Percentiles rank a stretch among this genome's conserved stretches.
Conservation (phyloP, 768 basidiomycete species). For the Chalciporus pseudorubinellus region DNA sequence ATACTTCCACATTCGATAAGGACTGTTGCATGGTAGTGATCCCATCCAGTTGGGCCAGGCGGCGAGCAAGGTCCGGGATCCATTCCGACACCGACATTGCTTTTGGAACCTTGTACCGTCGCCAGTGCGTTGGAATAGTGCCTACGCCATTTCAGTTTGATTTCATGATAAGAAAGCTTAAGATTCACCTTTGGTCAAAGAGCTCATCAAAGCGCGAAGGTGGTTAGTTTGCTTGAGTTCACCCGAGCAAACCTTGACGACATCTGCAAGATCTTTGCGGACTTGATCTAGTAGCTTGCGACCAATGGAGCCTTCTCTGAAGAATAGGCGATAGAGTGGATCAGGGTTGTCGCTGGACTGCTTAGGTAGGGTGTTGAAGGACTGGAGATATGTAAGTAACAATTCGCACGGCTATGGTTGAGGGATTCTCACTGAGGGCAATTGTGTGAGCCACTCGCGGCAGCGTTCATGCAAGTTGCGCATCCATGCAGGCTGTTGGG, state of each 20-base stretch:
- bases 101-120: constrained; percentile 82
- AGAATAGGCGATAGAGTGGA: constrained; percentile 86
- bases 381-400: constrained; percentile 38
- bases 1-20: constrained; percentile 71
- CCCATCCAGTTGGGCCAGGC: constrained; percentile 78
- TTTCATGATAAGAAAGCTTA: not conserved
- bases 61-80: constrained; percentile 77
- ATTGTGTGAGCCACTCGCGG: constrained; percentile 72
- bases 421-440: constrained; percentile 63
- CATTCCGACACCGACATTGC: constrained; percentile 81
- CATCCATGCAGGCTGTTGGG: constrained; percentile 96
- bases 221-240: constrained; percentile 95
- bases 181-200: constrained; percentile 79
- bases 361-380: constrained; percentile 61
- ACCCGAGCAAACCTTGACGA: constrained; percentile 83
- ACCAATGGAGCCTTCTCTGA: constrained; percentile 82
- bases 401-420: not conserved
- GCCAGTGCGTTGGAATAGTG: constrained; percentile 86
- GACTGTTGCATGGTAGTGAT: constrained; percentile 55
- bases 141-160: constrained; percentile 44
- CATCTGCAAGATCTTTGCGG: constrained; percentile 74
- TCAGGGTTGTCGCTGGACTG: constrained; percentile 72
- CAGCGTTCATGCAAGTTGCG: constrained; percentile 76
- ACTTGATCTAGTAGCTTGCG: constrained; percentile 76
- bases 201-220: constrained; percentile 85